Base-by-base conservation (phyloP, 495 filamentous ascomycete genomes). In the Astrocystis sublimbata region DNA sequence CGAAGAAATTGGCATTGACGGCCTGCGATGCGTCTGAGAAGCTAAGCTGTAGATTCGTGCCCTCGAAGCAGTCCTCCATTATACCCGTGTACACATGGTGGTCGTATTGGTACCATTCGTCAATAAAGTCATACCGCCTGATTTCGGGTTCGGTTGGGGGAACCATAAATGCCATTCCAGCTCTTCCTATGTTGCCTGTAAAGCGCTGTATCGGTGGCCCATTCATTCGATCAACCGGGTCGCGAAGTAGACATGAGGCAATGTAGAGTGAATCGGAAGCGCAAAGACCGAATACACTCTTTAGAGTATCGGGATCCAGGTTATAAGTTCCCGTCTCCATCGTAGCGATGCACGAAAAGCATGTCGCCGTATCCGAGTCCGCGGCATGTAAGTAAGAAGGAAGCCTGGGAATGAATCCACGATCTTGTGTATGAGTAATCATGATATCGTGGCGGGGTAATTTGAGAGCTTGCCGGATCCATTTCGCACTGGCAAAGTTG, bases 41-140 rank as follows among this genome's bases (percentile, higher is more conserved):
- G 15, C 72, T 75, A 0, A 79, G 59, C 58, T 78, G 77, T n/a
- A 78, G 55, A 1, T 73, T 73, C 23, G 74, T 79, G 8, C 66
- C 47, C 28, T 57, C 7, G 55, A 79, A 79, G 57, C 46, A 51
- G 60, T 70, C 65, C 28, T 64, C 58, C 3, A 66, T 12, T n/a
- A 62, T 19, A 10, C 73, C 73, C 61, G 76, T 69, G 45, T 69
- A 78, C 2, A 24, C 38, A 1, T 50, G 21, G 41, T 73, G 72
- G 56, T 71, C 63, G 8, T 76, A 65, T 8, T 59, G 24, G n/a
- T 59, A 47, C 67, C 70, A 78, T 6, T 49, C 41, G 3, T 65
- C 64, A 6, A 59, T 50, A 8, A 38, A 35, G n/a, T 55, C 35
- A 3, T 54, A 24, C 9, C 65, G 45, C 41, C 64, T 40, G 15